A percentile compares a stretch with the other conserved stretches of the same genome.
Conservation (phyloP, 179 eudicot species). For the Silene noctiflora region DNA sequence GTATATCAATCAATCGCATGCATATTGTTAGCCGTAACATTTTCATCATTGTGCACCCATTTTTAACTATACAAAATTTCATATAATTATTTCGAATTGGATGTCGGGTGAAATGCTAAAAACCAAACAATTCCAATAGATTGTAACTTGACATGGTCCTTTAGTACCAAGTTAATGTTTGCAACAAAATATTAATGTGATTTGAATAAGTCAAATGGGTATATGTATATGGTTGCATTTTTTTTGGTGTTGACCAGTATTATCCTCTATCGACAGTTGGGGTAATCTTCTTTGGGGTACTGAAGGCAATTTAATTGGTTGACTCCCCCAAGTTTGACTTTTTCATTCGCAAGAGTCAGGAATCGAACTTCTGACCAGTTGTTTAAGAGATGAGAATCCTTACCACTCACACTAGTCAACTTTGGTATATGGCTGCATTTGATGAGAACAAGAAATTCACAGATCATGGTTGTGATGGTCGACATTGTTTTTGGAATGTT, state of each 20-base stretch:
- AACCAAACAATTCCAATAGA: not conserved
- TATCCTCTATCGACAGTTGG: no score
- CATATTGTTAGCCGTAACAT: not conserved
- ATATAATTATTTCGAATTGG: not conserved
- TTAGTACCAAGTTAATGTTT: not conserved
- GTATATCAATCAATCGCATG: not conserved
- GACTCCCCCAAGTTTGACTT: no score
- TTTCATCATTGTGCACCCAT: not conserved
- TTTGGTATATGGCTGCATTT: no score
- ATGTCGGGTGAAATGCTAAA: not conserved
- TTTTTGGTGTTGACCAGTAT: no score
- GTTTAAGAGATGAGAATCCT: no score
- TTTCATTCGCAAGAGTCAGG: no score
- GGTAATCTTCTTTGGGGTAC: no score
- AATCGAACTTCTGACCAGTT: no score
- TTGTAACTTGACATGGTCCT: not conserved
- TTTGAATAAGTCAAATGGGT: not conserved
- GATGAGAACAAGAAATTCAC: not conserved
- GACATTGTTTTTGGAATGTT: constrained; percentile 16
- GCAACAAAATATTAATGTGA: not conserved
- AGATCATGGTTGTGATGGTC: constrained; percentile 10
- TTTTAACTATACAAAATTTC: not conserved
- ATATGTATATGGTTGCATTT: no score
- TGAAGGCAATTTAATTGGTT: no score
- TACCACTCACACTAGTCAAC: no score